phyloP scores from a whole-genome alignment of 2,329 filamentous ascomycete species.

The Pseudogymnoascus sp. region DNA sequence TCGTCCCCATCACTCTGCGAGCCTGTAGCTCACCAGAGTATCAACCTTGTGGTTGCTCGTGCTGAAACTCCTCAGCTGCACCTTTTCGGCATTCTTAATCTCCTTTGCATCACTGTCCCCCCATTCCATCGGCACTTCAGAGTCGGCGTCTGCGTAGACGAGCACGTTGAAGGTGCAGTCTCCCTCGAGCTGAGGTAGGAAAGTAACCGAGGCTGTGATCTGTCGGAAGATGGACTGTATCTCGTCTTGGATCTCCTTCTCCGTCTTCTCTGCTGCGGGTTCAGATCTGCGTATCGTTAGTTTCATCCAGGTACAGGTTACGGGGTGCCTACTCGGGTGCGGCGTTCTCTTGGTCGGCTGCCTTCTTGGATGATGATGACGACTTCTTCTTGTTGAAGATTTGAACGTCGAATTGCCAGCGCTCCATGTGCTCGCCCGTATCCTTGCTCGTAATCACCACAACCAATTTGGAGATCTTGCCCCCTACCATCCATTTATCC shows the following conservation, averaged over 20 bases:
- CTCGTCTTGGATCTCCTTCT: constrained; percentile 88
- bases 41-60: constrained; percentile 91
- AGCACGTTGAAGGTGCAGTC: constrained; percentile 98
- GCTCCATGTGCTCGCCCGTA: constrained; percentile 89
- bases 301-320: not conserved
- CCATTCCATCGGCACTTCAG: constrained; percentile 96
- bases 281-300: constrained; percentile 16
- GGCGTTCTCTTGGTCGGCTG: constrained; percentile 64
- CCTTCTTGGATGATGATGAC: constrained; percentile 41
- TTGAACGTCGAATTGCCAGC: constrained; percentile 92
- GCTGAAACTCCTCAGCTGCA: constrained; percentile 91
- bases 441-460: constrained; percentile 97
- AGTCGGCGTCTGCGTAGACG: constrained; percentile 94
- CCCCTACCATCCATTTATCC: constrained; percentile 93
- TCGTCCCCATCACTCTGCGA: constrained; percentile 36
- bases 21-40: constrained; percentile 86
- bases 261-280: constrained; percentile 64
- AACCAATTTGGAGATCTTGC: constrained; percentile 95
- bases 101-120: constrained; percentile 97
- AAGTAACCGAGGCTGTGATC: constrained; percentile 95
- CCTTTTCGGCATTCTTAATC: constrained; percentile 85
- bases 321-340: constrained; percentile 40
- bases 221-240: constrained; percentile 97
- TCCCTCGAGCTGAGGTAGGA: constrained; percentile 84
- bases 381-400: constrained; percentile 42